These are phyloP conservation scores for Claviceps purpurea DNA, from an alignment of 2,329 filamentous ascomycete genomes.

Conservation along the genomic window DNA sequence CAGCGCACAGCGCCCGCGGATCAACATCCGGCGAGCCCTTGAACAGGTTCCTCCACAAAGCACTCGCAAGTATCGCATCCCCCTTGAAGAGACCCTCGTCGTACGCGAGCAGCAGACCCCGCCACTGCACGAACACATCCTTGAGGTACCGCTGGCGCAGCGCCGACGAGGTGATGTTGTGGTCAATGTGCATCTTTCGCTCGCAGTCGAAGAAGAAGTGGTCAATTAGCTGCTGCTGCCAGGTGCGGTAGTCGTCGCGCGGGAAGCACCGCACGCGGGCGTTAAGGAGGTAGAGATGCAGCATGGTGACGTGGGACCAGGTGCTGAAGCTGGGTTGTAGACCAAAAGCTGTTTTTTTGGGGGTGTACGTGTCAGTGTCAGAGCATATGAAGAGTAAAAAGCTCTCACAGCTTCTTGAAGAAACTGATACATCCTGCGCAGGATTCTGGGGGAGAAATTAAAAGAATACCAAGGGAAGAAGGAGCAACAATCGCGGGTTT, in stretches of 20 bases:
- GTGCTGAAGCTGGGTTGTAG: constrained; percentile 82
- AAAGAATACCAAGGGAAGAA: not conserved
- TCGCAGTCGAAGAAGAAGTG: constrained; percentile 90
- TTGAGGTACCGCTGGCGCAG: constrained; percentile 59
- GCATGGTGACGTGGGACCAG: constrained; percentile 91
- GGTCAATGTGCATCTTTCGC: constrained; percentile 67
- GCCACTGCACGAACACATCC: constrained; percentile 88
- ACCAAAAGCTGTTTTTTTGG: constrained; percentile 45
- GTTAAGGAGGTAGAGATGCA: constrained; percentile 88
- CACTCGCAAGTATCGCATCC: constrained; percentile 64
- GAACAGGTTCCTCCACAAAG: constrained; percentile 89
- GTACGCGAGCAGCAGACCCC: constrained; percentile 71
- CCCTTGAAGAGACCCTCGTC: constrained; percentile 69
- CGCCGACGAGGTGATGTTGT: constrained; percentile 50
- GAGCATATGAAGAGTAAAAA: not conserved
- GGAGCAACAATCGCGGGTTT: not conserved
- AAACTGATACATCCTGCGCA: too few species aligned
- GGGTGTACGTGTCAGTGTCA: too few species aligned
- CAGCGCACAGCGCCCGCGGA: constrained; percentile 34
- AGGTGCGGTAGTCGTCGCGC: constrained; percentile 52
- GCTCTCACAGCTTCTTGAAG: too few species aligned
- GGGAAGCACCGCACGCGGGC: constrained; percentile 72
- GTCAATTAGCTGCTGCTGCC: constrained; percentile 84
- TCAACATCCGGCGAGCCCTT: constrained; percentile 49
- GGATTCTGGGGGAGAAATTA: too few species aligned